Evolutionary conservation across 129 eudicot genomes (phyloP).

Genomic region (Flaveria brownii): DNA sequence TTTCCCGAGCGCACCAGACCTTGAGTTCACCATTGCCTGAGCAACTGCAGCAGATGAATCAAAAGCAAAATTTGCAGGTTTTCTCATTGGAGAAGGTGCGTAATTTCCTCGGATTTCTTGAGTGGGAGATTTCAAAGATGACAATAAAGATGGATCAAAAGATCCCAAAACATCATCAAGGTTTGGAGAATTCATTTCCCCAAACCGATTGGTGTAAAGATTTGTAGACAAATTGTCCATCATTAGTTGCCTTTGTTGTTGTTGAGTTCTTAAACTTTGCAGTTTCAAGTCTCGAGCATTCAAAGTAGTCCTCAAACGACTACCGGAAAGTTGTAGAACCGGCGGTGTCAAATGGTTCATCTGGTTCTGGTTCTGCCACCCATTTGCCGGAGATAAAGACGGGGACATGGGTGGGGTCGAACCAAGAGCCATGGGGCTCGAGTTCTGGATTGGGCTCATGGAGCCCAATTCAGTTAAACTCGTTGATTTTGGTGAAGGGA

Average conservation of each 20-base stretch:
- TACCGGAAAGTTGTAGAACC: slow-evolving; percentile 62
- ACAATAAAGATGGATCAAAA: slow-evolving; percentile 39
- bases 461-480: slow-evolving; percentile 41
- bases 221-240: slow-evolving; percentile 46
- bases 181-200: slow-evolving; percentile 49
- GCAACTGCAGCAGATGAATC: slow-evolving; percentile 83
- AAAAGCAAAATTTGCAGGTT: slow-evolving; percentile 40
- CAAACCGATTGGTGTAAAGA: slow-evolving; percentile 40
- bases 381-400: slow-evolving; percentile 40
- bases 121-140: slow-evolving; percentile 50
- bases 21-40: slow-evolving; percentile 72
- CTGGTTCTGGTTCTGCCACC: slow-evolving; percentile 54
- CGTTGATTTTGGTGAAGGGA: slow-evolving; percentile 64
- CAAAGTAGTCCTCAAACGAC: slow-evolving; percentile 61
- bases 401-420: slow-evolving; percentile 79
- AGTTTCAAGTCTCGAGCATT: slow-evolving; percentile 58
- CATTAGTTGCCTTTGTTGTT: slow-evolving; percentile 47
- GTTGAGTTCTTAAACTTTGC: neutral
- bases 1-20: slow-evolving; percentile 66
- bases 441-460: slow-evolving; percentile 38
- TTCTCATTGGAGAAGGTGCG: slow-evolving; percentile 56
- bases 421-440: slow-evolving; percentile 31
- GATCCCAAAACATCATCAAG: slow-evolving; percentile 57
- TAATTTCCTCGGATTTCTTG: slow-evolving; percentile 43
- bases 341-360: slow-evolving; percentile 55